Conservation (phyloP, 148 eudicot genomes). For the Dianthus caryophyllus region DNA sequence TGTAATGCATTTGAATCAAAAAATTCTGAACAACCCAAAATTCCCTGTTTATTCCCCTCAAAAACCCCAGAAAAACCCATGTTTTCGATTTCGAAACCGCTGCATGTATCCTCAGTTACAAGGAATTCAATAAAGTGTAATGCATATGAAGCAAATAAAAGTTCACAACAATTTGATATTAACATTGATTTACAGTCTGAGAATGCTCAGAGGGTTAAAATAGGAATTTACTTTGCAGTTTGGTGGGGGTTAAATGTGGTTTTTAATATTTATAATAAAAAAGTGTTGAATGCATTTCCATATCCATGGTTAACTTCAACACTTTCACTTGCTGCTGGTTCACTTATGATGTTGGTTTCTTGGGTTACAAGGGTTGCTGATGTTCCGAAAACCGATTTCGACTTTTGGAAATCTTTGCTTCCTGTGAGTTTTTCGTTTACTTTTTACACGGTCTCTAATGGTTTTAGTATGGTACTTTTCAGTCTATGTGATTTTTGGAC, state of each 20-base stretch:
- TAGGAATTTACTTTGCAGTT: slow-evolving; percentile 54
- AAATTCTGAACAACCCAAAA: background rate
- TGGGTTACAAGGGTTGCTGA: slow-evolving; percentile 59
- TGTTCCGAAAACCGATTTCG: slow-evolving; percentile 49
- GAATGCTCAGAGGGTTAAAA: slow-evolving; percentile 43
- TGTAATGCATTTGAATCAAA: slow-evolving; percentile 57
- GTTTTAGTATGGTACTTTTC: too few species aligned
- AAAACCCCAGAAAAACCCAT: slow-evolving; percentile 12
- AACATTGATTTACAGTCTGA: slow-evolving; percentile 41
- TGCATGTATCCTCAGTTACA: slow-evolving; percentile 28
- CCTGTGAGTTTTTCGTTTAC: slow-evolving; percentile 37
- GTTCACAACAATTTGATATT: slow-evolving; percentile 32
- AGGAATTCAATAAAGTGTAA: slow-evolving; percentile 28
- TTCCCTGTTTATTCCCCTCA: slow-evolving; percentile 14
- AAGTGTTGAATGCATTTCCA: slow-evolving; percentile 72
- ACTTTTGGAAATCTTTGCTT: slow-evolving; percentile 52
- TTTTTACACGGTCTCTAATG: background rate
- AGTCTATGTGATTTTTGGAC: too few species aligned
- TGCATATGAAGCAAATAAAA: slow-evolving; percentile 46
- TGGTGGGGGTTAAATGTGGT: slow-evolving; percentile 80
- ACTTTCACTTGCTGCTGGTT: slow-evolving; percentile 68
- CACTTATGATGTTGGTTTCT: slow-evolving; percentile 55
- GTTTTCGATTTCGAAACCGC: slow-evolving; percentile 32
- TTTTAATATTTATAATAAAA: slow-evolving; percentile 65
- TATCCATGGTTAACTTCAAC: slow-evolving; percentile 71